Evolutionary conservation across 139 green algal species (phyloP).

Genomic region (Auxenochlorella protothecoides): DNA sequence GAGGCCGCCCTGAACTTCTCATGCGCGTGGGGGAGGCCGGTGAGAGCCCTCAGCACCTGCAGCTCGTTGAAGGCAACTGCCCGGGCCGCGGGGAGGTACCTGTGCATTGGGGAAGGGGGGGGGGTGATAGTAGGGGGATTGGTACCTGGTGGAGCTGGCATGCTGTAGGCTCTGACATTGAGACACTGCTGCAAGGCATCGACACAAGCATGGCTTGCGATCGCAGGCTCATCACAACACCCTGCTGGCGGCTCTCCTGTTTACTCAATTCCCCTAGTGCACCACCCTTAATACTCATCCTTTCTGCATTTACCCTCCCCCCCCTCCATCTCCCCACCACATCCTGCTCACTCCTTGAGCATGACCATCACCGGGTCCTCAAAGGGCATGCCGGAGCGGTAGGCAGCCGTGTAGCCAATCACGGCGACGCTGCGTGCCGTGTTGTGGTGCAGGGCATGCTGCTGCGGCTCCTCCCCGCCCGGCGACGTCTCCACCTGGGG

Average conservation of each 20-base stretch:
- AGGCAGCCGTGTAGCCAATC: conserved; percentile 51
- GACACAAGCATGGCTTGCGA: too few relatives aligned
- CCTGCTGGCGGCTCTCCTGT: too few relatives aligned
- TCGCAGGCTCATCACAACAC: too few relatives aligned
- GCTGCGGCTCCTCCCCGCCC: conserved; percentile 1
- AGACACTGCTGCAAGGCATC: too few relatives aligned
- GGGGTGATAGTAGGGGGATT: too few relatives aligned
- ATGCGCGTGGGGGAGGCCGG: conserved; percentile 23
- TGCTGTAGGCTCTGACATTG: too few relatives aligned
- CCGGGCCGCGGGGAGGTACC: conserved; percentile 52
- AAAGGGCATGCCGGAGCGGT: conserved; percentile 47
- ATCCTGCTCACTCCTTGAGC: conserved; percentile 28
- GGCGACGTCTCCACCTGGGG: background rate
- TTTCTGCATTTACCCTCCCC: too few relatives aligned
- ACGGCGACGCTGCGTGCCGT: conserved; percentile 29
- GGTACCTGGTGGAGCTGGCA: too few relatives aligned
- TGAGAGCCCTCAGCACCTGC: conserved; percentile 47
- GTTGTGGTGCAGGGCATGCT: conserved; percentile 3
- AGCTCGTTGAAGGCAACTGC: conserved; percentile 62
- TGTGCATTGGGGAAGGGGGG: too few relatives aligned
- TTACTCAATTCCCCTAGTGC: too few relatives aligned
- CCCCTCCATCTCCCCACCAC: too few relatives aligned
- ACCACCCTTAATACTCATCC: too few relatives aligned
- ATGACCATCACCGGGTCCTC: conserved; percentile 38
- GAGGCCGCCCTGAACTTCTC: conserved; percentile 46